A percentile compares a stretch with the other conserved stretches of the same genome.
Conservation (phyloP, 75 land plant species). For the Ceratopteris richardii region DNA sequence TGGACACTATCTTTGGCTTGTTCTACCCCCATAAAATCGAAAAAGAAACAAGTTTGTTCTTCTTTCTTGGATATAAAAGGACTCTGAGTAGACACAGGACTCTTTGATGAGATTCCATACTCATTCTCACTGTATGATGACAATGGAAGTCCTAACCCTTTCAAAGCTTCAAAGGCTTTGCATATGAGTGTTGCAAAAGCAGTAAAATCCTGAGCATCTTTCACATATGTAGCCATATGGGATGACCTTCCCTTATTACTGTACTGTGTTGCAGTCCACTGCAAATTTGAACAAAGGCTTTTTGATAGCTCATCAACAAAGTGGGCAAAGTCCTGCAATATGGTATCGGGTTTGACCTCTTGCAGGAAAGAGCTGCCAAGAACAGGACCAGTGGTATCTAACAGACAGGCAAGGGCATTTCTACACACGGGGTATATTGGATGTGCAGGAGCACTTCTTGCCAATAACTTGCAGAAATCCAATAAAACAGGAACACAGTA, state of each 20-base stretch:
- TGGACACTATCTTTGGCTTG: neutral
- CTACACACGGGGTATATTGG: slow-evolving; percentile 55
- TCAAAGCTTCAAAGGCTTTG: slow-evolving; percentile 33
- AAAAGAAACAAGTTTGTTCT: slow-evolving; percentile 1
- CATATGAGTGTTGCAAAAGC: slow-evolving; percentile 45
- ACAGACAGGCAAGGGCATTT: slow-evolving; percentile 47
- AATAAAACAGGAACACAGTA: slow-evolving; percentile 54
- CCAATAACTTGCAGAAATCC: slow-evolving; percentile 72
- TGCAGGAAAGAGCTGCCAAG: slow-evolving; percentile 23
- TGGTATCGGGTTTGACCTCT: slow-evolving; percentile 20
- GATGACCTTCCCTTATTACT: slow-evolving; percentile 13
- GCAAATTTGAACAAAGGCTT: slow-evolving; percentile 30
- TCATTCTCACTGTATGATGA: no score
- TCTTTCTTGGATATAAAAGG: slow-evolving; percentile 11
- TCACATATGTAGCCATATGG: slow-evolving; percentile 17
- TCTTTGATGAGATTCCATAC: no score
- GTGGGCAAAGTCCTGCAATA: slow-evolving; percentile 50
- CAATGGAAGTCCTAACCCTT: no score
- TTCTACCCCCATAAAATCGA: neutral
- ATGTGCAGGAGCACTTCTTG: slow-evolving; percentile 36
- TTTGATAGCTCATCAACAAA: slow-evolving; percentile 61
- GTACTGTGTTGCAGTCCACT: slow-evolving; percentile 19
- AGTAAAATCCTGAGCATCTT: slow-evolving; percentile 55
- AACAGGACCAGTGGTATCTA: slow-evolving; percentile 28
- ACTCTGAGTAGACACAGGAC: no score